Percentiles rank a stretch among this genome's conserved stretches.
Evolutionary conservation across 306 rosid genomes (phyloP).

Genomic region (Trifolium subterraneum): DNA sequence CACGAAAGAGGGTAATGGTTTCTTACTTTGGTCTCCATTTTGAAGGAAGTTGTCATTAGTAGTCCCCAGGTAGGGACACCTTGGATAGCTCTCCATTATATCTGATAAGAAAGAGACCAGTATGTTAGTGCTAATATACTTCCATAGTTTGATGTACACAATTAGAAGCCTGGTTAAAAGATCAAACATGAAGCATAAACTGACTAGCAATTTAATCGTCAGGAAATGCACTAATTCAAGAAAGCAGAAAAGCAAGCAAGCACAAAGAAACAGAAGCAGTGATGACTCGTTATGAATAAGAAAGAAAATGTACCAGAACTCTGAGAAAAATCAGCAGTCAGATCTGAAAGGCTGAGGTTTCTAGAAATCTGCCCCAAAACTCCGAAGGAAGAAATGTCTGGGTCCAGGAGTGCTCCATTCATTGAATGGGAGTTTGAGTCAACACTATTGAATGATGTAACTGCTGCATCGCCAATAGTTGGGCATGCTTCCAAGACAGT

Average conservation of each 20-base stretch:
- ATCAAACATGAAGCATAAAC: not conserved
- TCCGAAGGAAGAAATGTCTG: slow-evolving; percentile 67
- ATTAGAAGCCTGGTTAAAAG: slow-evolving; percentile 13
- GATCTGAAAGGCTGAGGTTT: slow-evolving; percentile 74
- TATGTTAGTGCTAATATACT: not conserved
- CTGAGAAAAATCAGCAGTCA: slow-evolving; percentile 75
- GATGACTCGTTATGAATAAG: not conserved
- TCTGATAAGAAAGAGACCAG: slow-evolving; percentile 51
- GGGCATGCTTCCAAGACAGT: slow-evolving; percentile 67
- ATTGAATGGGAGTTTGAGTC: slow-evolving; percentile 66
- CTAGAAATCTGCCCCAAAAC: slow-evolving; percentile 69
- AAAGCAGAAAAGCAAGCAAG: slow-evolving; percentile 30
- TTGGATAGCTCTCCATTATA: slow-evolving; percentile 77
- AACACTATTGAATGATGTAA: slow-evolving; percentile 57
- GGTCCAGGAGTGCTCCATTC: slow-evolving; percentile 63
- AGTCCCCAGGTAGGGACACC: slow-evolving; percentile 70
- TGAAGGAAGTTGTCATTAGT: slow-evolving; percentile 67
- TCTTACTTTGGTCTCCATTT: slow-evolving; percentile 71
- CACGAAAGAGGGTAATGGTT: not conserved
- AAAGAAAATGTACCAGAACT: slow-evolving; percentile 62
- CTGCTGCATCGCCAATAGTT: slow-evolving; percentile 67
- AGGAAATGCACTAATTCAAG: slow-evolving; percentile 1
- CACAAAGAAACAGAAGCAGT: not conserved
- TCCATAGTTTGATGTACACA: slow-evolving; percentile 37
- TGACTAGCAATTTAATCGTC: not conserved